Conservation (phyloP, 2,329 filamentous ascomycete species). For the Cryphonectria japonica region DNA sequence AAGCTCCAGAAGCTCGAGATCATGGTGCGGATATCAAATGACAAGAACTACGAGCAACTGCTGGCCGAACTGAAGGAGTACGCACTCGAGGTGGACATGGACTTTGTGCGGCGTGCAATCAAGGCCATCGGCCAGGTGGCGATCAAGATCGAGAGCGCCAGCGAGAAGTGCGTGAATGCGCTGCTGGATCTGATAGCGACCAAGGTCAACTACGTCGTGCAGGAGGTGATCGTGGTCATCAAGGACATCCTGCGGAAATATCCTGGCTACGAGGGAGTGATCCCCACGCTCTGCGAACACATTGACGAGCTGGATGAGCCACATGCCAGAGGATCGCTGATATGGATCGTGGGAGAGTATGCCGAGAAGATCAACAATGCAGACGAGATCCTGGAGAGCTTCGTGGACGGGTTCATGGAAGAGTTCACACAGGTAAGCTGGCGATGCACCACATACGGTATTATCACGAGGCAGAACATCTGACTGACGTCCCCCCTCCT, state of each 20-base stretch:
- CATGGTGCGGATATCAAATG: slow-evolving; percentile 98
- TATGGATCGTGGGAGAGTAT: slow-evolving; percentile 99
- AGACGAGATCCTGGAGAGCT: slow-evolving; percentile 88
- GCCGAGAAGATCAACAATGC: slow-evolving; percentile 99
- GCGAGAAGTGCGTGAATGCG: slow-evolving; percentile 93
- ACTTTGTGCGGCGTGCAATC: slow-evolving; percentile 92
- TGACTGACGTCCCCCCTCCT: slow-evolving; percentile 24
- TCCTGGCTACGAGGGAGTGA: slow-evolving; percentile 96
- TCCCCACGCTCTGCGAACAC: slow-evolving; percentile 92
- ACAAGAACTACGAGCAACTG: slow-evolving; percentile 93
- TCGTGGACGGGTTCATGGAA: slow-evolving; percentile 93
- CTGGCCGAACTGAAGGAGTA: slow-evolving; percentile 96
- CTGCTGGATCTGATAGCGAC: slow-evolving; percentile 92
- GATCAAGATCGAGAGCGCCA: slow-evolving; percentile 96
- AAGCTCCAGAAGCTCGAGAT: slow-evolving; percentile 98
- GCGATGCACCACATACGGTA: too few species aligned
- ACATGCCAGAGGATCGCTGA: slow-evolving; percentile 84
- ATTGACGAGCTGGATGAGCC: slow-evolving; percentile 98
- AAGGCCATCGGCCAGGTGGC: slow-evolving; percentile 97
- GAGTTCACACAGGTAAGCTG: slow-evolving; percentile 85
- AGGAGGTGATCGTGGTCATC: slow-evolving; percentile 98
- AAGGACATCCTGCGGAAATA: slow-evolving; percentile 99
- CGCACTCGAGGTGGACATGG: slow-evolving; percentile 97
- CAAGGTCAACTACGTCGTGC: slow-evolving; percentile 98
- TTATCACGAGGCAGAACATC: background rate